phyloP scores from a whole-genome alignment of 495 filamentous ascomycete species.

The Hyaloscypha bicolor region DNA sequence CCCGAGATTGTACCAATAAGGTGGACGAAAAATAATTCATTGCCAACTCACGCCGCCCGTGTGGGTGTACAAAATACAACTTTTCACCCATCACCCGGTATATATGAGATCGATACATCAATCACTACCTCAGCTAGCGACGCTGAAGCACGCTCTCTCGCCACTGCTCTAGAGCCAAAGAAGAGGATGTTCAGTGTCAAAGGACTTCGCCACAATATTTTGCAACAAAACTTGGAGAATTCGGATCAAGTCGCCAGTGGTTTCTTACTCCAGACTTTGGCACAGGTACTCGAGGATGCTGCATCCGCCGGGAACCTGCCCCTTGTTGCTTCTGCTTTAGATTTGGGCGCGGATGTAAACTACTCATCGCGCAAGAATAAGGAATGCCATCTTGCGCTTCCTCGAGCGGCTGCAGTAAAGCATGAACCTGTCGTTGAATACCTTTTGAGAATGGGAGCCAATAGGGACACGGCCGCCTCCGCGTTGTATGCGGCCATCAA shows the following conservation, averaged over 20 bases:
- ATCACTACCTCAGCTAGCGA: constrained; percentile 1
- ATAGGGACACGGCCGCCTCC: not conserved
- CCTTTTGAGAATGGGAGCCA: constrained; percentile 4
- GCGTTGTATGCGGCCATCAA: not conserved
- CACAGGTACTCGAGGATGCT: constrained; percentile 4
- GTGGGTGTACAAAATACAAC: not conserved
- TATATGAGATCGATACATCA: constrained; percentile 1
- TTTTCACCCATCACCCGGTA: not conserved
- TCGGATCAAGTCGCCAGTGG: not conserved
- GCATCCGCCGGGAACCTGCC: not conserved
- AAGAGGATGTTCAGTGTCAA: constrained; percentile 1
- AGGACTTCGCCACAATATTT: not conserved
- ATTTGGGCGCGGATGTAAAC: constrained; percentile 7
- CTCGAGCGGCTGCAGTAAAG: not conserved
- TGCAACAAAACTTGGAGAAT: not conserved
- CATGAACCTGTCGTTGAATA: constrained; percentile 9
- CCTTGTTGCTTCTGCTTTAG: constrained; percentile 4
- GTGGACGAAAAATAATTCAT: not conserved
- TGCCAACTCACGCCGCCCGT: not conserved
- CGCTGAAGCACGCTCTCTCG: not conserved
- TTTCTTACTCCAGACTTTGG: not conserved
- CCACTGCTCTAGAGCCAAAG: not conserved
- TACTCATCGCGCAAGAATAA: not conserved
- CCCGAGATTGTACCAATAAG: not conserved
- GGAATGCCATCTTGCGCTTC: not conserved